Base-by-base conservation (phyloP, 805 yeast genomes). In the Candida nonsorbophila region DNA sequence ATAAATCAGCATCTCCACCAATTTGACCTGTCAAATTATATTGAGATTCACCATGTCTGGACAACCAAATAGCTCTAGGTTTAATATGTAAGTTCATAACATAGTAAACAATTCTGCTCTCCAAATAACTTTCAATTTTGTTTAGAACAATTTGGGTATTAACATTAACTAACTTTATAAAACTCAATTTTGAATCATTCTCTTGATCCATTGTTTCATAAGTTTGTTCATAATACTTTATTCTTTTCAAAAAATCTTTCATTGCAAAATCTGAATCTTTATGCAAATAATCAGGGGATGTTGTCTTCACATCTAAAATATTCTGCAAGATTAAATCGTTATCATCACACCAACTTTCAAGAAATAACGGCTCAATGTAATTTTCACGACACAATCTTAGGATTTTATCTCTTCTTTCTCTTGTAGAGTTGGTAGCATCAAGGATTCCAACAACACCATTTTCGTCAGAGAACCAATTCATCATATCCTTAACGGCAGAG, bases 51-150 rank as follows among this genome's bases (percentile, higher is more conserved):
- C 98, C 98, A 49, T 92, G 98, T 45, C 98, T 75, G 27, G 95
- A 84, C 27, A 92, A 68, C 90, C 95, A 92, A 37, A 92, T 87
- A 40, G 81, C 74, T 39, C 97, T 73, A 16, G 96, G 95, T 52
- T 85, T 84, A 44, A 87, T 84, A 54, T 88, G 97, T 43, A 92
- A 64, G 50, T 92, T 92, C 96, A 92, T 88, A 23, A 92, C 85
- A 52, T 87, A 92, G 58, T 87, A 92, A 12, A 88, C 97, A 39
- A 92, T 87, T 46, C 97, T 74, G 38, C 92, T 79, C 55, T 92
- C 94, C 46, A 90, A 62, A 53, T 92, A 92, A 14, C 88, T 77
- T 53, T 84, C 86, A 42, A 92, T 87, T 37, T 78, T 71, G 59
- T 92, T 90, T 50, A 90, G 77, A 32, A 92, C 77, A 24, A 92